Conservation (phyloP, 305 asterid genomes). For the Solanum chacoense region DNA sequence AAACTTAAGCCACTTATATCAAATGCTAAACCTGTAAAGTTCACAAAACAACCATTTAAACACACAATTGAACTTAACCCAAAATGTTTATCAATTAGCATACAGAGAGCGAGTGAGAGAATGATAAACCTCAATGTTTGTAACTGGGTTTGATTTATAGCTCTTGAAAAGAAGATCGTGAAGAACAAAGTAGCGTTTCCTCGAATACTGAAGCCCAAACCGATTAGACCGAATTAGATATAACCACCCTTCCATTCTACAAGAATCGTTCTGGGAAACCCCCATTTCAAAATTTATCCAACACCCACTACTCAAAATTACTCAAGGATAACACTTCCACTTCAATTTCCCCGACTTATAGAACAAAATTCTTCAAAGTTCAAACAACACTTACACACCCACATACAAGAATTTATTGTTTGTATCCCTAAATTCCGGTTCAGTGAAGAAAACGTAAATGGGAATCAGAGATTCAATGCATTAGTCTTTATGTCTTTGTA, state of each 20-base stretch:
- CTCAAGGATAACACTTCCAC: not conserved
- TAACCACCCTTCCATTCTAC: constrained; percentile 94
- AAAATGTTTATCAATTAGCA: not conserved
- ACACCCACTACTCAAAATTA: not conserved
- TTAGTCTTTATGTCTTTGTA: not conserved
- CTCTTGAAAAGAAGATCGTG: constrained; percentile 76
- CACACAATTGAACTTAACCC: not conserved
- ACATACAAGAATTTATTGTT: not conserved
- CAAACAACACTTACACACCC: not conserved
- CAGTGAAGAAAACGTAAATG: not conserved
- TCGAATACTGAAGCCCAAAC: constrained; percentile 80
- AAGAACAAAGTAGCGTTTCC: constrained; percentile 83
- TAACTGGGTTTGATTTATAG: constrained; percentile 70
- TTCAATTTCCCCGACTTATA: not conserved
- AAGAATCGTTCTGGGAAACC: constrained; percentile 40
- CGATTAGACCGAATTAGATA: constrained; percentile 81
- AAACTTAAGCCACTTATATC: not conserved
- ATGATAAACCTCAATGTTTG: constrained; percentile 40
- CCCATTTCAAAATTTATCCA: constrained; percentile 21
- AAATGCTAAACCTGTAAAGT: not conserved
- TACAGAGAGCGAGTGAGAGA: not conserved
- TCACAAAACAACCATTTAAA: not conserved
- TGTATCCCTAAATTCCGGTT: not conserved
- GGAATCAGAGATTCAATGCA: not conserved
- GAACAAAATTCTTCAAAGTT: not conserved